phyloP scores from a whole-genome alignment of 2,329 filamentous ascomycete genomes.

The Epicoccum sorghinum region DNA sequence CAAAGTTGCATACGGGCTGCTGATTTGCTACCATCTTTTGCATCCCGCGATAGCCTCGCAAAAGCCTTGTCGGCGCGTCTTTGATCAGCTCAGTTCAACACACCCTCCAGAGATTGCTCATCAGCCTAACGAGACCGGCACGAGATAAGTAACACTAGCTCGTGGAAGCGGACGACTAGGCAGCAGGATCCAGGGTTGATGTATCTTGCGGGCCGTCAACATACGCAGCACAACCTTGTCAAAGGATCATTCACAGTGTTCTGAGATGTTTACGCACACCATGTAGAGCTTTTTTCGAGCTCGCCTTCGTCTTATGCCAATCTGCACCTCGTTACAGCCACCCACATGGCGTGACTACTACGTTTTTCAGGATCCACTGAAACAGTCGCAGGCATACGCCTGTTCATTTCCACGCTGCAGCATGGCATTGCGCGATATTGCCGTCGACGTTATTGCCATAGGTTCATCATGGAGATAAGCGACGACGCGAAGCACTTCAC shows the following conservation, averaged over 20 bases:
- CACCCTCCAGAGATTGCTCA: conserved; percentile 3
- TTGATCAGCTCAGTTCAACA: conserved; percentile 10
- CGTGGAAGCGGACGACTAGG: background rate
- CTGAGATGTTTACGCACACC: background rate
- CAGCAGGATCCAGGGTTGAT: background rate
- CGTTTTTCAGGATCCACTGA: background rate
- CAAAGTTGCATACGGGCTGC: conserved; percentile 9
- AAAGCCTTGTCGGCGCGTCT: conserved; percentile 32
- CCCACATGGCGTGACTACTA: background rate
- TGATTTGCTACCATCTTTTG: conserved; percentile 33
- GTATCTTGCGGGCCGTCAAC: background rate
- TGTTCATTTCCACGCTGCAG: background rate
- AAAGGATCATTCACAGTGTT: background rate
- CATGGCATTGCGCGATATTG: background rate
- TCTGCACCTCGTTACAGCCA: background rate
- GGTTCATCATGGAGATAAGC: conserved; percentile 11
- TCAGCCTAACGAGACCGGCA: background rate
- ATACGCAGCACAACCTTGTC: background rate
- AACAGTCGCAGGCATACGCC: conserved; percentile 10
- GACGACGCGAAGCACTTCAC: conserved; percentile 24
- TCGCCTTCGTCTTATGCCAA: background rate
- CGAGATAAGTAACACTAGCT: background rate
- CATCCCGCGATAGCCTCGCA: conserved; percentile 28
- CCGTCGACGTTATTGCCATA: conserved; percentile 1
- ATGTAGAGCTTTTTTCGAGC: conserved; percentile 1